A percentile compares a stretch with the other conserved stretches of the same genome.
Evolutionary conservation across 2,329 filamentous ascomycete species (phyloP).

Genomic region (Elsinoe fawcettii): DNA sequence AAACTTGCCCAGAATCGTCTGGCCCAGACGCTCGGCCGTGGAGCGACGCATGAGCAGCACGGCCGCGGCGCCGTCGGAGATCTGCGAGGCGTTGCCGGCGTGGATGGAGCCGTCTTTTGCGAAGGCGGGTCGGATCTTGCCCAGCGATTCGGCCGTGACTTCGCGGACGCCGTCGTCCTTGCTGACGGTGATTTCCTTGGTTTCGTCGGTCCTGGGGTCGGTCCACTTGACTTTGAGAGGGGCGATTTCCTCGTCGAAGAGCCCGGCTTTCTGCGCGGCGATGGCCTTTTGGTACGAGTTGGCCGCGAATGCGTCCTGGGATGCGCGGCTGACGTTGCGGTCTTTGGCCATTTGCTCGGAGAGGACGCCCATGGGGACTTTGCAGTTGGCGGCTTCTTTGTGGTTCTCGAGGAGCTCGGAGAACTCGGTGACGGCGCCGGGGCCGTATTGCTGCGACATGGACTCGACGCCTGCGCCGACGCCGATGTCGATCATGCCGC

Average conservation of each 20-base stretch:
- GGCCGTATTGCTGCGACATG: conserved; percentile 90
- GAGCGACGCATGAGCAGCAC: conserved; percentile 93
- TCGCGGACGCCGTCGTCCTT: conserved; percentile 81
- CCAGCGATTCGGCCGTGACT: conserved; percentile 79
- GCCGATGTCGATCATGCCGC: conserved; percentile 91
- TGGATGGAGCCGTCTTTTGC: conserved; percentile 89
- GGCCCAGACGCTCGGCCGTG: conserved; percentile 79
- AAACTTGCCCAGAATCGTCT: conserved; percentile 87
- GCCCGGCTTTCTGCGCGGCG: conserved; percentile 76
- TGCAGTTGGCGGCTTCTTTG: conserved; percentile 85
- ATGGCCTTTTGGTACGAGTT: conserved; percentile 82
- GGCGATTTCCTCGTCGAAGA: conserved; percentile 86
- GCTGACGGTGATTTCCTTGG: conserved; percentile 71
- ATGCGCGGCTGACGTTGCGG: conserved; percentile 59
- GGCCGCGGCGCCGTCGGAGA: conserved; percentile 90
- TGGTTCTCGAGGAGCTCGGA: conserved; percentile 77
- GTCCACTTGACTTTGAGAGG: conserved; percentile 81
- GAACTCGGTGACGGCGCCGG: conserved; percentile 83
- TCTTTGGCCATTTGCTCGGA: conserved; percentile 94
- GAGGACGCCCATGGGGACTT: conserved; percentile 90
- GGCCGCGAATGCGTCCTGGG: conserved; percentile 93
- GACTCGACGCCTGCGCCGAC: conserved; percentile 93
- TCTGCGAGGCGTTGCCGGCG: conserved; percentile 91
- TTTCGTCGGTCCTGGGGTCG: conserved; percentile 84
- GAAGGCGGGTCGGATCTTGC: conserved; percentile 85